A percentile compares a stretch with the other conserved stretches of the same genome.
Conservation (phyloP, 2,329 filamentous ascomycete species). For the Fusarium ambrosium region DNA sequence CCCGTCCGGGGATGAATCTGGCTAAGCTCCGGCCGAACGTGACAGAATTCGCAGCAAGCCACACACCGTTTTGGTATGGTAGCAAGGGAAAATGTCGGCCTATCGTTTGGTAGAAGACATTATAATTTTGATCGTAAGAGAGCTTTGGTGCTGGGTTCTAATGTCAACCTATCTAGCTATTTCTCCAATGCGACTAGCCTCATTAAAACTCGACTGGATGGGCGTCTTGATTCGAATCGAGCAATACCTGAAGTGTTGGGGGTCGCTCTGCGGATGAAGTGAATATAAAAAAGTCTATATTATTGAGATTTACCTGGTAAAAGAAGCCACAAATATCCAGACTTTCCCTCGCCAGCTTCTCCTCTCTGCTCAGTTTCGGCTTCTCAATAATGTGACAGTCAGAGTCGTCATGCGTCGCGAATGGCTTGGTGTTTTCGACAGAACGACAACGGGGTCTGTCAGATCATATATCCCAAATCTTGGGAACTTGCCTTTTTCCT, state of each 20-base stretch:
- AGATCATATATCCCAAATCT: not conserved
- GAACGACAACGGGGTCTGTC: not conserved
- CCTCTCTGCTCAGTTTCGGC: not conserved
- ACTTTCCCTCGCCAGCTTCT: not conserved
- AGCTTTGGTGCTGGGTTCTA: too few relatives aligned
- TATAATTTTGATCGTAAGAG: too few relatives aligned
- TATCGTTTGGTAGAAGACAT: too few relatives aligned
- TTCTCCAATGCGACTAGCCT: too few relatives aligned
- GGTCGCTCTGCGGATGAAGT: not conserved
- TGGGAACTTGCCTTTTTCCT: fast-evolving
- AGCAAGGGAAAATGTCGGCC: too few relatives aligned
- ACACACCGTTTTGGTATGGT: too few relatives aligned
- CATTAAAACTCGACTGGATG: too few relatives aligned
- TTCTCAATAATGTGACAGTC: not conserved
- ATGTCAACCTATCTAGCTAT: too few relatives aligned
- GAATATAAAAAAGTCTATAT: too few relatives aligned
- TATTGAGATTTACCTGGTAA: not conserved
- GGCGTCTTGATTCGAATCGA: too few relatives aligned
- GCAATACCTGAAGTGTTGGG: too few relatives aligned
- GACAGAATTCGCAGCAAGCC: not conserved
- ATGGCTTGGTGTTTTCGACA: not conserved
- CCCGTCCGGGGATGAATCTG: not conserved
- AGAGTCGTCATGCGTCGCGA: too few relatives aligned
- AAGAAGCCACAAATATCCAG: not conserved
- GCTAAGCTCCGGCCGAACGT: not conserved